Evolutionary conservation across 176 grass and related monocot species (phyloP), one percentile per base, ranked within the genome.

Genomic region (Oryza glumipatula): DNA sequence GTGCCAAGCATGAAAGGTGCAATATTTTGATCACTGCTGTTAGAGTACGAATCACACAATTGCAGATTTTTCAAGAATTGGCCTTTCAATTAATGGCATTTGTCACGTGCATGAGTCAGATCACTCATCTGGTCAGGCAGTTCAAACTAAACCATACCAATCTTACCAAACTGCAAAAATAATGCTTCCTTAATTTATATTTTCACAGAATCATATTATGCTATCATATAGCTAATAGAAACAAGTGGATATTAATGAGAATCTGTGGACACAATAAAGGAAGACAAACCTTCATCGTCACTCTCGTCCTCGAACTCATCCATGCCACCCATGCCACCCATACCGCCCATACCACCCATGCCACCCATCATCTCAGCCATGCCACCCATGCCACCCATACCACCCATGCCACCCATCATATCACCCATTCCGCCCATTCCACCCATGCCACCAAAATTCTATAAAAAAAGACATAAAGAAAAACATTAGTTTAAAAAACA

Each of bases 381-480:
- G 1, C 77, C 82, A 0, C 52, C 83, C 83, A 91, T 28, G 7
- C 65, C 92, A 0, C 30, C 87, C 78, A 87, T 77, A 6, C 39
- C 83, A 0, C 38, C 75, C 74, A 85, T 47, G 41, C 21, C 84
- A 19, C 45, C 81, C 82, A 91, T 91, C 58, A 63, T 63, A 63
- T 63, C 58, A 33, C 89, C 91, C 49, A 76, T 38, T 11, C 73
- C 58, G 33, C 89, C 91, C 49, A 76, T 38, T 11, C 74, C 91
- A 16, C 89, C 91, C 92, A 95, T 92, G 3, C 92, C 86, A 23
- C 86, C 92, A 41, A 94, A 84, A 81, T 91, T 96, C 94, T 97
- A 89, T 48, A 81, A n/a, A 79, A 86, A 86, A 66, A 73, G 6
- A 79, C 78, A 78, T 10, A 24, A 80, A 89, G n/a, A 58, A 33